Evolutionary conservation across 192 early-diverging fungal genomes (phyloP).

Genomic region (Chytriomyces confervae): DNA sequence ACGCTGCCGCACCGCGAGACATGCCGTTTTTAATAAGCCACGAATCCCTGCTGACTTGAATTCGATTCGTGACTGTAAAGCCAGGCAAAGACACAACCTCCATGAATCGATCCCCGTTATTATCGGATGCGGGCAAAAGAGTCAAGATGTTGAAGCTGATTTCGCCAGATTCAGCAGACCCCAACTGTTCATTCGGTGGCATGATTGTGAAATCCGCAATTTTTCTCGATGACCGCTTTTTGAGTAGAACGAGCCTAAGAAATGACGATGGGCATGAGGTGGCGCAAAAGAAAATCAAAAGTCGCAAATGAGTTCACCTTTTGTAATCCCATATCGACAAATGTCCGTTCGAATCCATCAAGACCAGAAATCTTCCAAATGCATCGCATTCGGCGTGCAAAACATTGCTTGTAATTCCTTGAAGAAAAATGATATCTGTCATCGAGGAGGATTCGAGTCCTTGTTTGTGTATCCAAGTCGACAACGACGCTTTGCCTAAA

Average conservation of each 20-base stretch:
- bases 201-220: conserved; percentile 31
- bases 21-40: conserved; percentile 31
- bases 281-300: neutral
- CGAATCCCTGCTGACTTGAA: conserved; percentile 23
- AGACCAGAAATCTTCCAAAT: conserved; percentile 23
- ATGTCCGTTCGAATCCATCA: conserved; percentile 32
- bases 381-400: conserved; percentile 32
- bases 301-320: neutral
- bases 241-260: conserved; percentile 31
- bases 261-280: neutral
- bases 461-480: conserved; percentile 34
- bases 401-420: conserved; percentile 4
- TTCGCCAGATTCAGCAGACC: neutral
- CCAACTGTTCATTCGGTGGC: too few relatives aligned
- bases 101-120: neutral
- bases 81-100: conserved; percentile 28
- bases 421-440: too few relatives aligned
- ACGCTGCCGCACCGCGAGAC: too few relatives aligned
- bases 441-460: neutral
- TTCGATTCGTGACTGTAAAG: conserved; percentile 28
- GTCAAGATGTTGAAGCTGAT: conserved; percentile 15
- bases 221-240: conserved; percentile 3
- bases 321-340: conserved; percentile 46
- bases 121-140: neutral
- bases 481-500: conserved; percentile 35